Conservation (phyloP, 1,139 yeast species). For the Yamadazyma taylorii region DNA sequence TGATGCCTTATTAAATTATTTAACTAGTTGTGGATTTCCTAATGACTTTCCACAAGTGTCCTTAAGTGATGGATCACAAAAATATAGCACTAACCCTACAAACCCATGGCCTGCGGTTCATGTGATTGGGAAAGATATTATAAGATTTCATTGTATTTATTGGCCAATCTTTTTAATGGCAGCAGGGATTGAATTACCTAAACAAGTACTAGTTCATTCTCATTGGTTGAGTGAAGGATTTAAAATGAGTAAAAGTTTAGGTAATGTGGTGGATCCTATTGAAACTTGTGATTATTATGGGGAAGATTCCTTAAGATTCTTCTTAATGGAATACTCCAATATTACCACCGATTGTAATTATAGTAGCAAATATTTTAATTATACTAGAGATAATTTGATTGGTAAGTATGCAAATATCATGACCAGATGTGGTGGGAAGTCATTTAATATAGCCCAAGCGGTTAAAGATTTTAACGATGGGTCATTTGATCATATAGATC, state of each 20-base stretch:
- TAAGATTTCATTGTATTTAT: slow-evolving; percentile 82
- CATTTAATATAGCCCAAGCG: slow-evolving; percentile 60
- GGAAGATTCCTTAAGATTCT: slow-evolving; percentile 72
- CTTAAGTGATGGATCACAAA: too few species aligned
- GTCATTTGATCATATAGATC: slow-evolving; percentile 26
- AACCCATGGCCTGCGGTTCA: slow-evolving; percentile 68
- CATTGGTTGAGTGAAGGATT: slow-evolving; percentile 92
- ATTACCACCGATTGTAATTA: slow-evolving; percentile 79
- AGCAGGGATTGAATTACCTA: slow-evolving; percentile 68
- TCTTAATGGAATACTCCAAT: slow-evolving; percentile 73
- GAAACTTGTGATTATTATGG: slow-evolving; percentile 62
- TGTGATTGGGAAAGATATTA: slow-evolving; percentile 88
- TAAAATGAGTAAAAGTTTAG: slow-evolving; percentile 91
- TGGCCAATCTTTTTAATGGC: slow-evolving; percentile 96
- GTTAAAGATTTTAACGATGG: slow-evolving; percentile 23
- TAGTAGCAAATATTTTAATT: slow-evolving; percentile 55
- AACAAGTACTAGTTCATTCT: slow-evolving; percentile 80
- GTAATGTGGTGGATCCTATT: slow-evolving; percentile 94
- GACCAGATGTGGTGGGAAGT: slow-evolving; percentile 69
- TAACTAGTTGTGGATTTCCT: slow-evolving; percentile 75
- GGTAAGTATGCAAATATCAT: slow-evolving; percentile 84
- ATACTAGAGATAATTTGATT: slow-evolving; percentile 64
- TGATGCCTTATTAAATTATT: slow-evolving; percentile 86
- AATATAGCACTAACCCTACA: slow-evolving; percentile 1
- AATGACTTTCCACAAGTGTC: slow-evolving; percentile 8